These are phyloP conservation scores for Colletotrichum kahawae DNA, from an alignment of 2,329 filamentous ascomycete species.

Conservation along the genomic window DNA sequence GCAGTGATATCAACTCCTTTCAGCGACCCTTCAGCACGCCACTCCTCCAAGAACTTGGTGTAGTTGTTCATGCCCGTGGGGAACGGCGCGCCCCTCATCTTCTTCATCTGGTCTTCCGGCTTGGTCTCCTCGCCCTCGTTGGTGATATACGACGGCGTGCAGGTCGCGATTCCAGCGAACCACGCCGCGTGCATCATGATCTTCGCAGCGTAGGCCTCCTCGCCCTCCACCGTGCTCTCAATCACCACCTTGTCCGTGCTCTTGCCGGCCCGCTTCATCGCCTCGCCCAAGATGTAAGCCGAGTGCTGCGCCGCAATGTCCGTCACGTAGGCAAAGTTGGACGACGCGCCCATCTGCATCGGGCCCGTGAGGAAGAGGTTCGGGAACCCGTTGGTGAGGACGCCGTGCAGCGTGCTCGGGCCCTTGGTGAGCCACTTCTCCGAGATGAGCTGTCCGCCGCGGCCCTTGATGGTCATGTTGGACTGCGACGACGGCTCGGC, in stretches of 20 bases:
- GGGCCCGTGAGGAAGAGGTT: conserved; percentile 57
- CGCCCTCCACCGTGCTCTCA: conserved; percentile 49
- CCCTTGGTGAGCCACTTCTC: conserved; percentile 48
- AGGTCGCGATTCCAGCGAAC: conserved; percentile 46
- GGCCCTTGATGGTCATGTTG: conserved; percentile 42
- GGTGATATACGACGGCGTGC: conserved; percentile 61
- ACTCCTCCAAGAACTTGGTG: conserved; percentile 28
- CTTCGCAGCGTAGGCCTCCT: conserved; percentile 50
- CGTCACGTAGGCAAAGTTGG: conserved; percentile 42
- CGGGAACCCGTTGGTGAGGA: conserved; percentile 53
- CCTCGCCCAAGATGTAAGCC: conserved; percentile 39
- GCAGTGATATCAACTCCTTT: conserved; percentile 14
- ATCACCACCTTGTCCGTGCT: conserved; percentile 30
- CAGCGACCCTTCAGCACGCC: conserved; percentile 35
- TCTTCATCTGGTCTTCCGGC: conserved; percentile 35
- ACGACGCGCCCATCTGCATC: conserved; percentile 42
- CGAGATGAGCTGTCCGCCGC: conserved; percentile 46
- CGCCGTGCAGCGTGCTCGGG: conserved; percentile 56
- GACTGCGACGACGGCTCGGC: conserved; percentile 25
- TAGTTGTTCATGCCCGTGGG: conserved; percentile 37
- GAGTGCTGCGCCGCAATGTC: conserved; percentile 44
- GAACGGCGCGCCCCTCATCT: conserved; percentile 32
- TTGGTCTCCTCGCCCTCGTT: conserved; percentile 42
- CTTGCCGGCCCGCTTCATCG: conserved; percentile 25
- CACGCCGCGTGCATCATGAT: conserved; percentile 44